Conservation (phyloP, 139 green algal species). For the Pseudopediastrum boryanum region DNA sequence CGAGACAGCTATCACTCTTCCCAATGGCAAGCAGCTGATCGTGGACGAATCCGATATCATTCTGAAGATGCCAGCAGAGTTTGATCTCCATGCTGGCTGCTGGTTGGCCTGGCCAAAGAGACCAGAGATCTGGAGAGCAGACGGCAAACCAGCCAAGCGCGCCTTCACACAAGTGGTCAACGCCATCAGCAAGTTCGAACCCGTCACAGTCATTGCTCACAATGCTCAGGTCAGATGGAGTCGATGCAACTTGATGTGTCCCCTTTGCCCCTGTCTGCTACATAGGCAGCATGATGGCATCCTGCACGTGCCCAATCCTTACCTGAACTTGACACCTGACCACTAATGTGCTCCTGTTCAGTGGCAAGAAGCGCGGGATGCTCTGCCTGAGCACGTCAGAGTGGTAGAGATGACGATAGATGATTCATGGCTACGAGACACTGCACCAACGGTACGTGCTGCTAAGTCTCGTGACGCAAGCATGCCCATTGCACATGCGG, state of each 20-base stretch:
- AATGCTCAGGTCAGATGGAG: slow-evolving; percentile 17
- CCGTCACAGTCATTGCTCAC: slow-evolving; percentile 44
- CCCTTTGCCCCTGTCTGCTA: background rate
- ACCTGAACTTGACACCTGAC: too few species aligned
- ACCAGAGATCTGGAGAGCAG: slow-evolving; percentile 45
- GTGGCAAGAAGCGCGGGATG: slow-evolving; percentile 24
- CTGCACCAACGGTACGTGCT: slow-evolving; percentile 32
- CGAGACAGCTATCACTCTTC: slow-evolving; percentile 7
- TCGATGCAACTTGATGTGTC: background rate
- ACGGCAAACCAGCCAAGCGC: slow-evolving; percentile 35
- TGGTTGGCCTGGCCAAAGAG: slow-evolving; percentile 40
- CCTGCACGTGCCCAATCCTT: background rate
- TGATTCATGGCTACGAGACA: slow-evolving; percentile 52
- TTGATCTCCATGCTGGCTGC: slow-evolving; percentile 10
- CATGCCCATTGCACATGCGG: too few species aligned
- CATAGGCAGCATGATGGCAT: background rate
- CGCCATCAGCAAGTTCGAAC: slow-evolving; percentile 49
- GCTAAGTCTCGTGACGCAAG: too few species aligned
- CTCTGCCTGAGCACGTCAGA: slow-evolving; percentile 20
- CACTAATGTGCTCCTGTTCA: too few species aligned
- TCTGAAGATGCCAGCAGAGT: slow-evolving; percentile 38
- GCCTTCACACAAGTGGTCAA: slow-evolving; percentile 47
- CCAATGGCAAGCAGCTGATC: slow-evolving; percentile 23
- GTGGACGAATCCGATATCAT: slow-evolving; percentile 6
- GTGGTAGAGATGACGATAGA: slow-evolving; percentile 36